Conservation (phyloP, 352 stramenopile species). For the Globisporangium perplexum region DNA sequence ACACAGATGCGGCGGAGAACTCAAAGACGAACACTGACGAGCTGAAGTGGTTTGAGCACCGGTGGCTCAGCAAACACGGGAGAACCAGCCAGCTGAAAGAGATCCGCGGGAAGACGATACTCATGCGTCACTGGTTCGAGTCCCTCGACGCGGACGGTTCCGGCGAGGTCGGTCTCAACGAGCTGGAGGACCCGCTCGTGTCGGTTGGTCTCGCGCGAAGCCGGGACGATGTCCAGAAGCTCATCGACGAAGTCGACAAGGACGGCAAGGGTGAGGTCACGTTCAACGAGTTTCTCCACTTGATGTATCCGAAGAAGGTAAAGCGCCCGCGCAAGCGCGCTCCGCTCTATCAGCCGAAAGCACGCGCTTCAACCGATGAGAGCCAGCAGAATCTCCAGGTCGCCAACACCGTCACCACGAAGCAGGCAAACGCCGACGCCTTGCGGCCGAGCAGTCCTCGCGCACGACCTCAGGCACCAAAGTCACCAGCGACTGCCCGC, state of each 20-base stretch:
- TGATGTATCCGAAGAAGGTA: slow-evolving; percentile 59
- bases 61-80: slow-evolving; percentile 71
- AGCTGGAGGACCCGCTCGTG: slow-evolving; percentile 86
- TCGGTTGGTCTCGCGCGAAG: slow-evolving; percentile 74
- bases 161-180: slow-evolving; percentile 73
- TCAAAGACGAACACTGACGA: slow-evolving; percentile 48
- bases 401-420: no score
- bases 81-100: slow-evolving; percentile 68
- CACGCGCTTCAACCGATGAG: slow-evolving; percentile 1
- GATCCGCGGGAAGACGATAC: slow-evolving; percentile 51
- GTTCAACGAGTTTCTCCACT: slow-evolving; percentile 63
- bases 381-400: no score
- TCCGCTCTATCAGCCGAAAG: slow-evolving; percentile 48
- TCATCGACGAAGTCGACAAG: slow-evolving; percentile 70
- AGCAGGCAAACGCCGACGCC: neutral
- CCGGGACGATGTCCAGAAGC: slow-evolving; percentile 62
- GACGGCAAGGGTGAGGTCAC: slow-evolving; percentile 62
- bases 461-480: neutral
- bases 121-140: slow-evolving; percentile 82
- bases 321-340: slow-evolving; percentile 23
- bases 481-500: neutral
- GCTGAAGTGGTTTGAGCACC: slow-evolving; percentile 69
- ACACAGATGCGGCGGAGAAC: slow-evolving; percentile 2
- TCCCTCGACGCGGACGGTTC: slow-evolving; percentile 83
- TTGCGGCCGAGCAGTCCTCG: slow-evolving; percentile 5